phyloP scores from a whole-genome alignment of 495 filamentous ascomycete species.

The Thermochaetoides thermophila region DNA sequence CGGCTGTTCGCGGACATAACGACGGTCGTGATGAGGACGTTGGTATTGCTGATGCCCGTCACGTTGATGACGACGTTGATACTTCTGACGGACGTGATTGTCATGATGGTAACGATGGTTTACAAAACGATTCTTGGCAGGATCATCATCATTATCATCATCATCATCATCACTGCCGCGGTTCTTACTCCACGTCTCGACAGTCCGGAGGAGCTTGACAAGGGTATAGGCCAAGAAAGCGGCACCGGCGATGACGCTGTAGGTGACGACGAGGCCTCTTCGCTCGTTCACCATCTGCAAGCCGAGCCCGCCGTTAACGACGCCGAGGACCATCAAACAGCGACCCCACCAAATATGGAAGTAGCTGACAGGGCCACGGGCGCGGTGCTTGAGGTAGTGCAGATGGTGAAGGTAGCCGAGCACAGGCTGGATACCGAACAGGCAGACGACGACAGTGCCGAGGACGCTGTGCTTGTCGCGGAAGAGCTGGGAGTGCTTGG shows the following conservation, averaged over 20 bases:
- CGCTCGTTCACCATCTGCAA: constrained; percentile 33
- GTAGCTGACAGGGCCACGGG: constrained; percentile 40
- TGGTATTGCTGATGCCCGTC: too few relatives aligned
- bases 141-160: too few relatives aligned
- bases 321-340: constrained; percentile 42
- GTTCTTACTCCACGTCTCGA: neutral
- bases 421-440: constrained; percentile 49
- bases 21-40: too few relatives aligned
- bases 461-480: constrained; percentile 31
- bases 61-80: too few relatives aligned
- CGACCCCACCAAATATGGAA: constrained; percentile 61
- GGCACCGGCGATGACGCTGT: constrained; percentile 43
- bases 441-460: constrained; percentile 42
- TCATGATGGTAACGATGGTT: too few relatives aligned
- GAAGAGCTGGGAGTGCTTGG: constrained; percentile 18
- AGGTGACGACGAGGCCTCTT: constrained; percentile 38
- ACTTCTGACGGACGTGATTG: too few relatives aligned
- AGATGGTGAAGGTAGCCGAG: constrained; percentile 51
- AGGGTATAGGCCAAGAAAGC: constrained; percentile 30
- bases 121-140: too few relatives aligned
- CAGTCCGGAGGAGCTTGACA: constrained; percentile 7
- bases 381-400: constrained; percentile 31
- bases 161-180: neutral
- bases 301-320: constrained; percentile 60
- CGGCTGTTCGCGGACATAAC: too few relatives aligned